These are phyloP conservation scores for Ulvella scutata DNA, from an alignment of 139 green algal genomes.

Conservation along the genomic window DNA sequence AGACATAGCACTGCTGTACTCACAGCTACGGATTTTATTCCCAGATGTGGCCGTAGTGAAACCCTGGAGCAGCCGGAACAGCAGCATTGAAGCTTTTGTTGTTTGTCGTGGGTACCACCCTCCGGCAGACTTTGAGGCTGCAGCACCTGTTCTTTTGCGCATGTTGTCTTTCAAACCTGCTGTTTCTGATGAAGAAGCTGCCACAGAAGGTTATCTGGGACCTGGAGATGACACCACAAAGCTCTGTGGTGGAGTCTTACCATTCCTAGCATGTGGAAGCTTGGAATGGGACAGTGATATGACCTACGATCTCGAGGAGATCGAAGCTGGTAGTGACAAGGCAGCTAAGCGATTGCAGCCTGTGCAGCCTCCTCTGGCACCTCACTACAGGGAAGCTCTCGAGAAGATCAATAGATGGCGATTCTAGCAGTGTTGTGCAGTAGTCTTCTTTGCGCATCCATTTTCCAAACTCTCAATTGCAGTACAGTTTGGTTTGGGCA, in stretches of 20 bases:
- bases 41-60: conserved; percentile 81
- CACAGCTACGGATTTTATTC: conserved; percentile 85
- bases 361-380: conserved; percentile 74
- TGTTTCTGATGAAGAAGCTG: not conserved
- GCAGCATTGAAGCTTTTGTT: conserved; percentile 89
- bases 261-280: conserved; percentile 90
- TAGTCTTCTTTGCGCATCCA: too few relatives aligned
- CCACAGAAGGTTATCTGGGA: not conserved
- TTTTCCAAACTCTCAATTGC: too few relatives aligned
- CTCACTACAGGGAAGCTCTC: conserved; percentile 63
- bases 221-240: too few relatives aligned
- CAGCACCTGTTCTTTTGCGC: not conserved
- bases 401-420: conserved; percentile 11
- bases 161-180: not conserved
- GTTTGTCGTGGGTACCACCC: conserved; percentile 72
- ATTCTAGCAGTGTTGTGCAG: not conserved
- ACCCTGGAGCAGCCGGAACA: conserved; percentile 83
- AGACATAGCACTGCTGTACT: conserved; percentile 82
- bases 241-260: conserved; percentile 47
- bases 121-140: conserved; percentile 38
- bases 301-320: conserved; percentile 55
- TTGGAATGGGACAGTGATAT: conserved; percentile 84
- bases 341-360: conserved; percentile 41
- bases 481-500: too few relatives aligned
- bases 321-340: not conserved